Evolutionary conservation across 192 early-diverging fungal genomes (phyloP), one percentile per base, ranked within the genome.

Genomic region (Dissophora ornata): DNA sequence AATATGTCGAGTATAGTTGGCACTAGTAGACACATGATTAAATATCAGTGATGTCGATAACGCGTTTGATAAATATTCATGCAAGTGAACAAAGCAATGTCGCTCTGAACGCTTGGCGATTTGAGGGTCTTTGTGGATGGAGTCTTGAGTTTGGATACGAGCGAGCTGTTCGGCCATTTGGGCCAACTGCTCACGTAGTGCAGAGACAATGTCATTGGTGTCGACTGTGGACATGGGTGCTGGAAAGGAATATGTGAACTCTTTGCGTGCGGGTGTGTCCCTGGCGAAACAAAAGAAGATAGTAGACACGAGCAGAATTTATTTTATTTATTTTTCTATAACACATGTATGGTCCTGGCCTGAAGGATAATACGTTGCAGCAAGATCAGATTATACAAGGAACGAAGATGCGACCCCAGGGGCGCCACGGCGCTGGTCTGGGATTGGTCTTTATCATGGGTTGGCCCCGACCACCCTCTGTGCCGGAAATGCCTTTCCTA

Each of bases 211-310:
- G n/a, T 54, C 12, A 28, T 9, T 28, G 26, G 10, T 16, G 19
- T 25, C 19, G 9, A 7, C 4, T 21, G 30, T 12, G 12, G 44
- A 47, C 29, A 33, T 60, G 44, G 29, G 21, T 19, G 32, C 4
- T 29, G 25, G 47, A 36, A 49, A 10, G 18, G 3, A 6, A 40
- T n/a, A 12, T 5, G 25, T 63, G 50, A 61, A 34, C 45, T 49
- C 45, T 33, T 4, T 21, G 29, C 29, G 19, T 47, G 25, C 28
- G 34, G 38, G 36, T 19, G 41, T 7, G 49, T 63, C 49, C 61
- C 49, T 38, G 61, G 61, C 61, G 48, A 63, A 63, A 51, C 61
- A 48, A 52, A 32, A 52, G 32, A 61, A 47, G 59, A 61, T 61
- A 26, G n/a, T 18, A 22, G 9, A 34, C 19, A 21, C 6, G 56